Base-by-base conservation (phyloP, 495 filamentous ascomycete species). In the Xylaria grammica region DNA sequence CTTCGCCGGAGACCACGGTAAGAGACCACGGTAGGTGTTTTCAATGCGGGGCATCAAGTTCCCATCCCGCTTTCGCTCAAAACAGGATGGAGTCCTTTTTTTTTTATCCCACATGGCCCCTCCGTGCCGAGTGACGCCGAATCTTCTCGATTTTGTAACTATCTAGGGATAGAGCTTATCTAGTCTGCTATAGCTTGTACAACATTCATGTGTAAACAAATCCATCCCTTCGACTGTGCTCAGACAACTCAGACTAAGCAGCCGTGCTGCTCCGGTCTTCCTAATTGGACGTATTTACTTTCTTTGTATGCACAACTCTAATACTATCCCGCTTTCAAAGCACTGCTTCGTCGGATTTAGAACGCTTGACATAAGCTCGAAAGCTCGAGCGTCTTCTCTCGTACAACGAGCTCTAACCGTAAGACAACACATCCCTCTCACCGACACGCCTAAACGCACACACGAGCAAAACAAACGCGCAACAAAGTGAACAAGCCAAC, bases 91-190 rank as follows among this genome's bases (percentile, higher is more conserved):
- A 42, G 32, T 57, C 36, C 4, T 3, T 3, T 3, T 11, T 22
- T 44, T 57, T 45, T 15, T 30, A 1, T 13, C 5, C 27, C 15
- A 24, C 22, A 19, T 32, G 32, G 26, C 60, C 60, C 61, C 61
- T 63, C 50, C 13, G 38, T 1, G 11, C 13, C 30, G 13, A 32
- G 30, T 60, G 62, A 52, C 58, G 48, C 63, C 62, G 54, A 53
- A 67, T 51, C 62, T 70, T 68, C 66, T 52, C 56, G 56, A 65
- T 32, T 34, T 30, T 36, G 32, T 9, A 46, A 26, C 44, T 45
- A 24, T 45, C 58, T 15, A 34, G 19, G 11, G 19, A 52, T 40
- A 4, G 30, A 19, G 51, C 10, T 20, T 17, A 11, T 15, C 29
- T 36, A 36, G 10, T 2, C 24, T 36, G 15, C 19, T 19, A 20